Conservation (phyloP, 169 alveolate species). For the Eimeria falciformis region DNA sequence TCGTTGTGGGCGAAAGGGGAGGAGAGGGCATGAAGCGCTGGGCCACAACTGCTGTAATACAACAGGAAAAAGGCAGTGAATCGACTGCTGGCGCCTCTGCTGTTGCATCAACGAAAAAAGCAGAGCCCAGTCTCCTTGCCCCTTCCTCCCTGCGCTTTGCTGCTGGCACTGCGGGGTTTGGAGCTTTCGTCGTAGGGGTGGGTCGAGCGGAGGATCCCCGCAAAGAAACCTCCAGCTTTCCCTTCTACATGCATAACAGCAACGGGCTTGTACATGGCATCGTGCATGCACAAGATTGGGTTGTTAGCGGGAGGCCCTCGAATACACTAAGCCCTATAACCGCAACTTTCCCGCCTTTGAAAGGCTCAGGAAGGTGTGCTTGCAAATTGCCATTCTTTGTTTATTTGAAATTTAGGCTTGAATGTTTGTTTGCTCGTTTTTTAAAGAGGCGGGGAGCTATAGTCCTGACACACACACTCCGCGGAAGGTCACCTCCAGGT, state of each 20-base stretch:
- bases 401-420: no score
- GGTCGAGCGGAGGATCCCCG: neutral
- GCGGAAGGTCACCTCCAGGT: no score
- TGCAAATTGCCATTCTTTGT: no score
- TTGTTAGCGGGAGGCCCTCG: no score
- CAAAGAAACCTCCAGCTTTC: neutral
- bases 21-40: conserved; percentile 6
- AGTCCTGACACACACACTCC: no score
- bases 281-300: no score
- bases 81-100: conserved; percentile 11
- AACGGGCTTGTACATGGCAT: no score
- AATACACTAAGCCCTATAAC: no score
- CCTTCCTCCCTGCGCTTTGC: neutral
- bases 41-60: conserved; percentile 8
- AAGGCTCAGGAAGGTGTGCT: no score
- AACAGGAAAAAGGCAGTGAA: neutral
- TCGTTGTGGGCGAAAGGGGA: neutral
- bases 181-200: neutral
- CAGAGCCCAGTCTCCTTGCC: neutral
- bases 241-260: conserved; percentile 33
- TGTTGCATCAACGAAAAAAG: conserved; percentile 33
- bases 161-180: neutral
- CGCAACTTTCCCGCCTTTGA: no score
- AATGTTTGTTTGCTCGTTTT: no score
- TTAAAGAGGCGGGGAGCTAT: no score